phyloP scores from a whole-genome alignment of 257 asterid species.

The Lavandula angustifolia region DNA sequence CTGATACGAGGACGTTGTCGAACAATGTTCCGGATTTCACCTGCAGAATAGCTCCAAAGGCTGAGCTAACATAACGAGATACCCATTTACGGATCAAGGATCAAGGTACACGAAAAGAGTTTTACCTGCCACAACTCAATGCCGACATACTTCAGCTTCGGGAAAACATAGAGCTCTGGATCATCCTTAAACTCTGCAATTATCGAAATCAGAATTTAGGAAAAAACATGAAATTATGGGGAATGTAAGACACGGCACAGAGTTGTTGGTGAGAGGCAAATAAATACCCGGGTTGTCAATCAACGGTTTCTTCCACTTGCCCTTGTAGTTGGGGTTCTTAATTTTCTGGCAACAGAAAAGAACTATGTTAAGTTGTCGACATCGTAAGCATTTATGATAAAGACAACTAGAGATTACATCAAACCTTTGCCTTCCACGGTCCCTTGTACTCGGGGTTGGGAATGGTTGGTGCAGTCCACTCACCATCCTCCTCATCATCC shows the following conservation, averaged over 20 bases:
- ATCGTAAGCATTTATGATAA: slow-evolving; percentile 6
- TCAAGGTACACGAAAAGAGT: not conserved
- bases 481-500: slow-evolving; percentile 98
- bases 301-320: slow-evolving; percentile 92
- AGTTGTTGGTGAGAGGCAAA: slow-evolving; percentile 16
- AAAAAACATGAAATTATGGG: not conserved
- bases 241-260: not conserved
- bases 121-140: slow-evolving; percentile 97
- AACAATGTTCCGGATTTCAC: slow-evolving; percentile 98
- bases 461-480: slow-evolving; percentile 92
- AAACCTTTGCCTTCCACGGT: slow-evolving; percentile 87
- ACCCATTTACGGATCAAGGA: not conserved
- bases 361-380: slow-evolving; percentile 1
- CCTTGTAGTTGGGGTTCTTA: slow-evolving; percentile 90
- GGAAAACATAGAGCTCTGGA: slow-evolving; percentile 90
- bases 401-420: slow-evolving; percentile 10
- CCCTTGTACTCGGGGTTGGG: slow-evolving; percentile 96
- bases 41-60: slow-evolving; percentile 40
- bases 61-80: not conserved
- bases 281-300: slow-evolving; percentile 82
- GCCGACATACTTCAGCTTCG: slow-evolving; percentile 90
- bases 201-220: not conserved
- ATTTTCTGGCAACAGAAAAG: slow-evolving; percentile 56
- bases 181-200: slow-evolving; percentile 88
- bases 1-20: slow-evolving; percentile 79